A percentile compares a stretch with the other conserved stretches of the same genome.
Evolutionary conservation across 768 basidiomycete genomes (phyloP).

Genomic region (Tulasnella sp.): DNA sequence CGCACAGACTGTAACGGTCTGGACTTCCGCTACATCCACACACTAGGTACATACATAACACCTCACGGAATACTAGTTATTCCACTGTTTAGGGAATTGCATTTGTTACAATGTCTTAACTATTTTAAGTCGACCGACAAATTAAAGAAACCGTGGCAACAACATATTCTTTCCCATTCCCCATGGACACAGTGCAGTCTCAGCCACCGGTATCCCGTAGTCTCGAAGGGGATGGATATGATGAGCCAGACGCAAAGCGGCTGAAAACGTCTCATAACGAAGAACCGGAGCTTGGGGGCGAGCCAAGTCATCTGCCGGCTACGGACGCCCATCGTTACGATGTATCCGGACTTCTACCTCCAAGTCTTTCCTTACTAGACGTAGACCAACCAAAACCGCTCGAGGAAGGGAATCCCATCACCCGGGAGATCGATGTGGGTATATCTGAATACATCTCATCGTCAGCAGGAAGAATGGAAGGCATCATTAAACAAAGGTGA

Average conservation of each 20-base stretch:
- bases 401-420: conserved; percentile 44
- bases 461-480: conserved; percentile 62
- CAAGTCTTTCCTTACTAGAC: conserved; percentile 35
- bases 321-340: conserved; percentile 7
- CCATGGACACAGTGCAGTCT: too few species aligned
- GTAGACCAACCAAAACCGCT: conserved; percentile 22
- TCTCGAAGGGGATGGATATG: too few species aligned
- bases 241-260: too few species aligned
- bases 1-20: neutral
- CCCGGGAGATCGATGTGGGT: conserved; percentile 72
- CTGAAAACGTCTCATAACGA: too few species aligned
- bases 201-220: too few species aligned
- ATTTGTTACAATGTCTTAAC: too few species aligned
- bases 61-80: too few species aligned
- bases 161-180: too few species aligned
- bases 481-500: conserved; percentile 95
- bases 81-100: too few species aligned
- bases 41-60: neutral
- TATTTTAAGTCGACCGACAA: too few species aligned
- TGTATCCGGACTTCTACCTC: conserved; percentile 40
- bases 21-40: conserved; percentile 3
- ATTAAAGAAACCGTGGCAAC: too few species aligned
- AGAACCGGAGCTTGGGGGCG: neutral
- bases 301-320: neutral
- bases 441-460: conserved; percentile 77